Conservation (phyloP, 2,329 filamentous ascomycete species). For the Fusarium illudens region DNA sequence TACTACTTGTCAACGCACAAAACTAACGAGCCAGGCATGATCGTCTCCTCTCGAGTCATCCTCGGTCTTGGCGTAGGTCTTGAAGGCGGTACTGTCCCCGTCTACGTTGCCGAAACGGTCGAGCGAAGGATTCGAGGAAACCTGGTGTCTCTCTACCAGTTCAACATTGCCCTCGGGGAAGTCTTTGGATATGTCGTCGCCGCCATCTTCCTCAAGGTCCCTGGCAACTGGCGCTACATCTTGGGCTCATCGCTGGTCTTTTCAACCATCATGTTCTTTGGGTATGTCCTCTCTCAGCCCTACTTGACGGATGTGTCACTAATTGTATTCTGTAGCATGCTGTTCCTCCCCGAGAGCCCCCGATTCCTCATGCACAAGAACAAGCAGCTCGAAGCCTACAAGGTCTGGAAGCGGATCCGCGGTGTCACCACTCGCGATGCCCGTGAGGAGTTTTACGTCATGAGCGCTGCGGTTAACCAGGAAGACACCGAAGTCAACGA, state of each 20-base stretch:
- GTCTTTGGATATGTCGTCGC: conserved; percentile 77
- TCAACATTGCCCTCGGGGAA: conserved; percentile 79
- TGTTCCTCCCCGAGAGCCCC: conserved; percentile 76
- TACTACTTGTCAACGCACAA: rapidly evolving
- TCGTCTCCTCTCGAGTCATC: conserved; percentile 72
- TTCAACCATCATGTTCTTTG: conserved; percentile 56
- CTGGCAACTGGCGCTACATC: conserved; percentile 77
- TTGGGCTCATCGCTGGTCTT: conserved; percentile 77
- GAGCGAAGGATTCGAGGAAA: conserved; percentile 74
- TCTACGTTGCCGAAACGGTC: conserved; percentile 79
- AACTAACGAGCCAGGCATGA: conserved; percentile 60
- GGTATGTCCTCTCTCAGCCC: conserved; percentile 29
- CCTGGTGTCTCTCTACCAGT: conserved; percentile 76
- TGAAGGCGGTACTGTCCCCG: conserved; percentile 77
- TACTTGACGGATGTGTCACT: conserved; percentile 33
- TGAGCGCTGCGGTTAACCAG: conserved; percentile 69
- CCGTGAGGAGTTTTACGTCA: conserved; percentile 75
- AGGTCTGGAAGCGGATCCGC: conserved; percentile 77
- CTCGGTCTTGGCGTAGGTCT: conserved; percentile 76
- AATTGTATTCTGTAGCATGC: conserved; percentile 60
- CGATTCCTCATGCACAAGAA: conserved; percentile 76
- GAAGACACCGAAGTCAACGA: conserved; percentile 64
- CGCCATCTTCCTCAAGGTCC: conserved; percentile 75
- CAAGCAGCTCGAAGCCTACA: conserved; percentile 54
- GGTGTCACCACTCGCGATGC: conserved; percentile 65